Evolutionary conservation across 1,139 yeast genomes (phyloP).

Genomic region (Geotrichum histeridarum): DNA sequence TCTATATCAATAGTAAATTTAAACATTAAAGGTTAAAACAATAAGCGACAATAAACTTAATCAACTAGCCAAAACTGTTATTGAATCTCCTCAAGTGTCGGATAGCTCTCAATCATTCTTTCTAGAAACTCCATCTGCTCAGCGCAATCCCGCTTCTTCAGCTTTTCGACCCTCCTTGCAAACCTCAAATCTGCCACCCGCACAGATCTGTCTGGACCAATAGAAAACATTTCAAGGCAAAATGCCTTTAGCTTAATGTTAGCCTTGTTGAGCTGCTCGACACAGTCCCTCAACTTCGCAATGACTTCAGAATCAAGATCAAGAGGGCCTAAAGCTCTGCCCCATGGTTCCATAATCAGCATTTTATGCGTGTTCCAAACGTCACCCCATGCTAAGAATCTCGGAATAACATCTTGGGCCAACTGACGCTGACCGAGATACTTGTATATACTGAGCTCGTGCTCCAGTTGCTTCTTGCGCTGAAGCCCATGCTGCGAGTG

Average conservation of each 20-base stretch:
- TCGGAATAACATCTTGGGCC: conserved; percentile 6
- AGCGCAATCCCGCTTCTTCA: neutral
- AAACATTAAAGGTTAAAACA: neutral
- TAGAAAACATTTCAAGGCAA: conserved; percentile 20
- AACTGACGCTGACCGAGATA: neutral
- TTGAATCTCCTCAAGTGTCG: no score
- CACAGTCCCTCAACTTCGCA: neutral
- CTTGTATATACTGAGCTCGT: conserved; percentile 5
- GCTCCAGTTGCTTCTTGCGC: conserved; percentile 3
- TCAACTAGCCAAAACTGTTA: neutral
- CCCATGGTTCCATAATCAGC: conserved; percentile 19
- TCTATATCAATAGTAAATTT: no score
- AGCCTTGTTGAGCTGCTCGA: neutral
- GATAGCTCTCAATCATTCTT: no score
- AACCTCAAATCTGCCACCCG: conserved; percentile 15
- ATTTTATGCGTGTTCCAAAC: conserved; percentile 19
- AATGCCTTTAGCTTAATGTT: conserved; percentile 7
- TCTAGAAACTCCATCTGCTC: conserved; percentile 3
- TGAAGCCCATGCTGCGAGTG: conserved; percentile 7
- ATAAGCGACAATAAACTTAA: neutral
- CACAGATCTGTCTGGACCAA: conserved; percentile 21
- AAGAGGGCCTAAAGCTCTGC: conserved; percentile 9
- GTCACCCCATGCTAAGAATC: conserved; percentile 15
- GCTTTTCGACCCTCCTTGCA: neutral
- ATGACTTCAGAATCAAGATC: conserved; percentile 6